A percentile compares a stretch with the other conserved stretches of the same genome.
Evolutionary conservation across 2,329 filamentous ascomycete genomes (phyloP).

Genomic region (Exophiala sp.): DNA sequence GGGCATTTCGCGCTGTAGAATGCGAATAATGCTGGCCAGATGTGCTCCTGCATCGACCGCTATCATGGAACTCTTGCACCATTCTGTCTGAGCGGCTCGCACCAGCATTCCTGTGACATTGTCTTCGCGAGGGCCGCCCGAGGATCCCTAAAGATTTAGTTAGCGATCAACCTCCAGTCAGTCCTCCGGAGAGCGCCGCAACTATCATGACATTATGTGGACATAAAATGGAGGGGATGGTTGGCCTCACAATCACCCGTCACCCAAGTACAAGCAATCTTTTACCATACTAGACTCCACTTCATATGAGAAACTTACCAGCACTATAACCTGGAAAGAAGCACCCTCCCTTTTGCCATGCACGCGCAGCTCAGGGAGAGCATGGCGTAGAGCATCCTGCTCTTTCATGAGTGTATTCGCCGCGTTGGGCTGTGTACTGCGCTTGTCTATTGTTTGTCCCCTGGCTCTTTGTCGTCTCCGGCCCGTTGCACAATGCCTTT

Average conservation of each 20-base stretch:
- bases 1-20: slow-evolving; percentile 58
- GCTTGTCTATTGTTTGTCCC: slow-evolving; percentile 3
- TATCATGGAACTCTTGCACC: slow-evolving; percentile 74
- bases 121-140: slow-evolving; percentile 83
- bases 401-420: slow-evolving; percentile 19
- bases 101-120: slow-evolving; percentile 87
- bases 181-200: no score
- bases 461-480: slow-evolving; percentile 1
- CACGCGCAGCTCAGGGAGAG: slow-evolving; percentile 21
- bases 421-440: background rate
- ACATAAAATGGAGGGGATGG: background rate
- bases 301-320: slow-evolving; percentile 45
- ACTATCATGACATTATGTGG: no score
- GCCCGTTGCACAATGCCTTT: slow-evolving; percentile 16
- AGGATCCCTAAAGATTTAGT: slow-evolving; percentile 61
- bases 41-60: slow-evolving; percentile 94
- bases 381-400: slow-evolving; percentile 16
- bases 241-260: background rate
- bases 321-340: slow-evolving; percentile 66
- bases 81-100: slow-evolving; percentile 69
- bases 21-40: slow-evolving; percentile 73
- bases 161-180: background rate
- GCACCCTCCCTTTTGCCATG: slow-evolving; percentile 33
- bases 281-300: background rate
- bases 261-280: background rate